phyloP scores from a whole-genome alignment of 805 yeast species.

The Monosporozyma servazzii region DNA sequence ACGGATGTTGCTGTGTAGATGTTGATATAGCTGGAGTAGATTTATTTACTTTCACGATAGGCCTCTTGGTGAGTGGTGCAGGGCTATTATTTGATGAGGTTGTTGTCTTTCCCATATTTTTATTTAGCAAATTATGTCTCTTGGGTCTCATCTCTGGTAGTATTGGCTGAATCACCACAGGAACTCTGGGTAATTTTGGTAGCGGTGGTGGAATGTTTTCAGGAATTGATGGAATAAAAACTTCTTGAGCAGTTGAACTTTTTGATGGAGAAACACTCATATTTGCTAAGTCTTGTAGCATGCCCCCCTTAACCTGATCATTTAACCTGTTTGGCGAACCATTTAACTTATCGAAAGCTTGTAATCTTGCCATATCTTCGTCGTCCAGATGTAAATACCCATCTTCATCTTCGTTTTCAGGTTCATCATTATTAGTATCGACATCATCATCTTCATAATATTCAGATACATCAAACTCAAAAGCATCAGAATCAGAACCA shows the following conservation, averaged over 20 bases:
- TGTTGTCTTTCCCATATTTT: not conserved
- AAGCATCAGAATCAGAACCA: not conserved
- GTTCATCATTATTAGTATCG: slow-evolving; percentile 1
- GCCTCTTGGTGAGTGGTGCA: not conserved
- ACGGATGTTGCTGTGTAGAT: not conserved
- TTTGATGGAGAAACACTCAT: not conserved
- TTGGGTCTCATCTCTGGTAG: not conserved
- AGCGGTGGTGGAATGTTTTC: not conserved
- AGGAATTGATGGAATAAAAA: not conserved
- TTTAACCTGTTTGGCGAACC: slow-evolving; percentile 1
- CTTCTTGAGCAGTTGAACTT: not conserved
- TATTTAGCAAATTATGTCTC: slow-evolving; percentile 3
- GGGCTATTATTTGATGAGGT: not conserved
- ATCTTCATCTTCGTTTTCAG: not conserved
- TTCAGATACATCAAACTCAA: slow-evolving; percentile 6
- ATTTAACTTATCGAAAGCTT: slow-evolving; percentile 11
- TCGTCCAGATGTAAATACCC: slow-evolving; percentile 12
- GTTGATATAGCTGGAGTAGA: slow-evolving; percentile 3
- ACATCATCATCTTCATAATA: slow-evolving; percentile 7
- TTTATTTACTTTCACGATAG: not conserved
- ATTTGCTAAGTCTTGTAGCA: not conserved
- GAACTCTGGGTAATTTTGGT: slow-evolving; percentile 1
- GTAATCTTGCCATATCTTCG: slow-evolving; percentile 11
- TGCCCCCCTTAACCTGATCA: not conserved
- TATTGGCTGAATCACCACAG: not conserved